Evolutionary conservation across 805 yeast genomes (phyloP).

Genomic region (Babjeviella inositovora): DNA sequence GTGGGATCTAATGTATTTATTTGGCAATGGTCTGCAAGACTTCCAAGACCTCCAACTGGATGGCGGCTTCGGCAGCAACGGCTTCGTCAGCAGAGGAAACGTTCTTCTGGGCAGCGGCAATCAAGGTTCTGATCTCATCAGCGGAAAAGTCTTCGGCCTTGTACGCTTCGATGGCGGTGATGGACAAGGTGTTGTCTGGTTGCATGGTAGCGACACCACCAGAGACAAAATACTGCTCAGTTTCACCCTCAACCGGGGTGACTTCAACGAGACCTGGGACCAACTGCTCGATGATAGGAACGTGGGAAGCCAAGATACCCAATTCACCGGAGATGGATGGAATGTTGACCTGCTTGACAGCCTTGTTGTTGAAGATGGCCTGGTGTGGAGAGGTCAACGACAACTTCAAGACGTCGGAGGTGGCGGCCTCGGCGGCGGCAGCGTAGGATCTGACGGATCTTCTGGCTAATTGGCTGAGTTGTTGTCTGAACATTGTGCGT

Average conservation of each 20-base stretch:
- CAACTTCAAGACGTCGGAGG: slow-evolving; percentile 64
- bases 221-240: slow-evolving; percentile 73
- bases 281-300: slow-evolving; percentile 92
- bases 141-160: slow-evolving; percentile 77
- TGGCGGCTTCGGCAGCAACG: slow-evolving; percentile 86
- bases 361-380: slow-evolving; percentile 1
- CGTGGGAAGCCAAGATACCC: slow-evolving; percentile 96
- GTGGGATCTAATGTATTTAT: too few relatives aligned
- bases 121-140: slow-evolving; percentile 61
- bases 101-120: slow-evolving; percentile 91
- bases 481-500: slow-evolving; percentile 40
- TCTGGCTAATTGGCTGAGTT: slow-evolving; percentile 44
- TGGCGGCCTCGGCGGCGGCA: slow-evolving; percentile 53
- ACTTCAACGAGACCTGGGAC: slow-evolving; percentile 92
- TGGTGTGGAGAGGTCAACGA: slow-evolving; percentile 84
- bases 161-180: slow-evolving; percentile 92
- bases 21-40: slow-evolving; percentile 76
- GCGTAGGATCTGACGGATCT: slow-evolving; percentile 71
- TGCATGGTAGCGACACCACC: slow-evolving; percentile 96
- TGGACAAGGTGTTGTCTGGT: slow-evolving; percentile 81
- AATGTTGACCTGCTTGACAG: slow-evolving; percentile 67
- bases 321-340: slow-evolving; percentile 93
- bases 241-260: slow-evolving; percentile 57
- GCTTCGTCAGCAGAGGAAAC: slow-evolving; percentile 71
- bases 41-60: slow-evolving; percentile 92